Evolutionary conservation across 345 rosid genomes (phyloP), one percentile per base, ranked within the genome.

Genomic region (Corymbia maculata): DNA sequence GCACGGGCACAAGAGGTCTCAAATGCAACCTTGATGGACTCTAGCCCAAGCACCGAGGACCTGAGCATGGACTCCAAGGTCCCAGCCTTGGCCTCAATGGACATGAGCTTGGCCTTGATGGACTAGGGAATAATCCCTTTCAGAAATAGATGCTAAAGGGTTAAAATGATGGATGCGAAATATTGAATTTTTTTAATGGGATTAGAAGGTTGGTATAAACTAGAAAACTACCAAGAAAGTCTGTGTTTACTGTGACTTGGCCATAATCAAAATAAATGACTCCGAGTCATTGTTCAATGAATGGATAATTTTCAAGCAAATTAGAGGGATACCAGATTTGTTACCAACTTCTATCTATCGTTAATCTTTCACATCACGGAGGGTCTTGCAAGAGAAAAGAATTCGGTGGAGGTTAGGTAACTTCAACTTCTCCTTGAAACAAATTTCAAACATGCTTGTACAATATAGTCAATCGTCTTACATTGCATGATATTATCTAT

Each of bases 1-100:
- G 61, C 61, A 0, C 21, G 0, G 61, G 61, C 2, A 5, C 0
- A 36, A 36, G 42, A 36, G 42, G 42, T 36, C 42, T 36, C 42
- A 36, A 36, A 36, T 4, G 42, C 42, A 26, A 55, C 11, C 61
- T 55, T 1, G 1, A 55, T 8, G 28, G 28, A 55, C 12, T 55
- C 61, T 55, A 55, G 61, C 61, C 0, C 22, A 0, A 26, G 61
- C 2, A 5, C 0, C 0, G 12, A 22, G 61, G 61, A 55, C 28
- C 12, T 0, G 2, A 12, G 21, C 61, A 55, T 55, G 61, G 12
- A 55, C 4, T 0, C 61, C 28, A 4, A 55, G 61, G 28, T 55
- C 61, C 28, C 1, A 22, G 13, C 12, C 28, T 55, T 55, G 61
- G 61, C 61, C 21, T 4, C 28, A 22, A 22, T 8, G 61, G 28